A percentile compares a stretch with the other conserved stretches of the same genome.
Evolutionary conservation across 345 rosid species (phyloP).

Genomic region (Salix caprea): DNA sequence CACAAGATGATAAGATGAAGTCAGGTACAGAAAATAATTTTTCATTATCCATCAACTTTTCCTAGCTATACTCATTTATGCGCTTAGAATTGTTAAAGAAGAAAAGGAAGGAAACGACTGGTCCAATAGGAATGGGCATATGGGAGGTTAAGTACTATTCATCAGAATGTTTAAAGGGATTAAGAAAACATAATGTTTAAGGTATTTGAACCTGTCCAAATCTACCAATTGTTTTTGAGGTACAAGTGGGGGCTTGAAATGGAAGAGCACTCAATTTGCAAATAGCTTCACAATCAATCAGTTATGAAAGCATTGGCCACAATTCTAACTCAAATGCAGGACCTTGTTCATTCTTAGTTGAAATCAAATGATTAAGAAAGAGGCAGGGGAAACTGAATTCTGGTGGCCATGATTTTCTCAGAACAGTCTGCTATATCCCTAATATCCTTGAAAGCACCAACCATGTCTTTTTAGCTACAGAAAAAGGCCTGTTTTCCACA

Average conservation of each 20-base stretch:
- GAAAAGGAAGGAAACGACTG: background rate
- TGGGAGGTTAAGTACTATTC: background rate
- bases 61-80: background rate
- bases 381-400: background rate
- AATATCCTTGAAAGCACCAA: background rate
- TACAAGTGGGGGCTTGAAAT: background rate
- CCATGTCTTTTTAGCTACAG: background rate
- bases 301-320: background rate
- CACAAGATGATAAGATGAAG: constrained; percentile 8
- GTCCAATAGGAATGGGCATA: background rate
- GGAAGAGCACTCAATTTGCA: background rate
- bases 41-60: background rate
- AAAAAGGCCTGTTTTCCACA: background rate
- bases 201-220: background rate
- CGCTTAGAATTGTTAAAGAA: background rate
- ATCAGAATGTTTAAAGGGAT: no score
- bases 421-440: background rate
- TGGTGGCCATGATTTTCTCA: background rate
- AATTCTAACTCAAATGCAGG: background rate
- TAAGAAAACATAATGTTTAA: background rate
- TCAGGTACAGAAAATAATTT: background rate
- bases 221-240: background rate
- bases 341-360: background rate
- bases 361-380: background rate
- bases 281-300: background rate